Base-by-base conservation (phyloP, 257 asterid species). In the Gentiana straminea region DNA sequence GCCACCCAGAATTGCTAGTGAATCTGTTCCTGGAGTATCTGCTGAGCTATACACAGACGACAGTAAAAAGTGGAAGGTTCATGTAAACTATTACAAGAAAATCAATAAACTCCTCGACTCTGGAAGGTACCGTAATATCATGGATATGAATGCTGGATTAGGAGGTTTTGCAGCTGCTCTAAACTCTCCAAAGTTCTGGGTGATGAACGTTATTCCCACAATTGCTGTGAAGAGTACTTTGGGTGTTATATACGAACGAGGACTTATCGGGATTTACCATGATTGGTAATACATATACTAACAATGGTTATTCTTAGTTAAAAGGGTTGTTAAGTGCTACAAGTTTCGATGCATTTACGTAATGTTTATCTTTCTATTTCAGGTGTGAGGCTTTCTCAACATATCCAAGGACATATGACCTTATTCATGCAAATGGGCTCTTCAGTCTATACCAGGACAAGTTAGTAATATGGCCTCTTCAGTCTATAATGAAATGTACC, bases 371-470 rank as follows among this genome's bases (percentile, higher is more conserved):
- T 54, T 61, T 64, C 7, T 67, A 54, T 46, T 69, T 51, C 64
- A 87, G 98, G 98, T 91, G 95, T 58, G 96, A 91, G 71, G 98
- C 73, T 60, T 91, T 91, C 81, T 87, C 98, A 6, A 87, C 98
- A 5, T 91, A 91, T 64, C 98, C 95, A 38, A 81, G 98, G 70
- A 91, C 98, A 15, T 91, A 91, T 34, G 96, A 91, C 69, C 95
- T 91, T 58, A 82, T 91, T 72, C 96, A 91, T 63, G 98, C 98
- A 61, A 81, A 70, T 66, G 89, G 95, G 57, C 72, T 91, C 67
- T 86, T 87, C 71, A 87, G 86, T 81, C 71, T 91, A 69, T 91
- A 91, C 74, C 84, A 84, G 73, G 84, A 74, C 72, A 81, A 79
- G 96, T 91, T 71, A 84, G 98, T 68, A 52, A 24, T 24, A 24